Conservation (phyloP, 257 asterid genomes). For the Petunia axillaris region DNA sequence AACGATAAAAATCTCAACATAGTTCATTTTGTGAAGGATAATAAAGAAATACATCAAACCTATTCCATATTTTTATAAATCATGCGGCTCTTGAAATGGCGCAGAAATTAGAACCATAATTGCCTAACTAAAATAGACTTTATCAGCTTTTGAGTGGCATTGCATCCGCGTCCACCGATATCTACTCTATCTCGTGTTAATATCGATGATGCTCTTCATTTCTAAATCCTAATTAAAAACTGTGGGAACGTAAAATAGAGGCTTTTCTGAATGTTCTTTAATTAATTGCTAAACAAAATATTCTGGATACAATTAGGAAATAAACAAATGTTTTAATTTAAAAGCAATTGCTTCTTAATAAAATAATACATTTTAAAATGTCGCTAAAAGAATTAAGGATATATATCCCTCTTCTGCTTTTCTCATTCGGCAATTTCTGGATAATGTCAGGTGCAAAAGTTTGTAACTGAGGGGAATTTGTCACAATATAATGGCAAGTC, state of each 20-base stretch:
- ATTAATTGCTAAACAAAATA: neutral
- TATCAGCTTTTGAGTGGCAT: no score
- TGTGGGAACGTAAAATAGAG: neutral
- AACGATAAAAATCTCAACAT: no score
- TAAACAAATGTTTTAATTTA: neutral
- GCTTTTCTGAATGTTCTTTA: neutral
- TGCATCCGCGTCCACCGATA: no score
- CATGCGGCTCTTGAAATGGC: no score
- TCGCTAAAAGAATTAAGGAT: neutral
- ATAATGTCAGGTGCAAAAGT: neutral
- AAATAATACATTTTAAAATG: neutral
- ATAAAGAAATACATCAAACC: no score
- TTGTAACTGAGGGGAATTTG: neutral
- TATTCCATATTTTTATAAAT: no score
- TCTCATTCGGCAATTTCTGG: neutral
- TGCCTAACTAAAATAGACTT: no score
- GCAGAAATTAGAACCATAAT: no score
- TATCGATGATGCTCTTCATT: no score
- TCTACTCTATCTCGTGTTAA: no score
- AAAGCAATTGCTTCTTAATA: neutral
- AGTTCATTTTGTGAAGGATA: no score
- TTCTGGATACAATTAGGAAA: neutral
- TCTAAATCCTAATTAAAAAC: no score
- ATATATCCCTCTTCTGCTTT: neutral
- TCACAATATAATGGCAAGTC: constrained; percentile 7